phyloP scores from a whole-genome alignment of 169 alveolate genomes.

The Plasmodium gonderi region DNA sequence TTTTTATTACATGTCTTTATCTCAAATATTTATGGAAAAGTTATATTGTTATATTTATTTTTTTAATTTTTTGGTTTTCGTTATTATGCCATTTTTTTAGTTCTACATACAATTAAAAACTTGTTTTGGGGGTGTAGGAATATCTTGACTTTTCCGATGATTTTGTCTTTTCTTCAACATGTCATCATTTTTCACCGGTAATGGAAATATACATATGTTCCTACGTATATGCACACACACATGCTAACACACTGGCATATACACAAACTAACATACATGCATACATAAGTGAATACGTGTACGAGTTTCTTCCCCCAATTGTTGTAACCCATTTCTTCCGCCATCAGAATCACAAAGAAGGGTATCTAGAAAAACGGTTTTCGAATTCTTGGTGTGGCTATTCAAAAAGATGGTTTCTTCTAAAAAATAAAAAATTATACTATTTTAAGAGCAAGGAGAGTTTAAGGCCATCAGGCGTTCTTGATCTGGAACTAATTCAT shows the following conservation, averaged over 20 bases:
- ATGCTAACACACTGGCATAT: background rate
- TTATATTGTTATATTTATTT: too few relatives aligned
- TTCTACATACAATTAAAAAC: background rate
- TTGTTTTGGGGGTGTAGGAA: background rate
- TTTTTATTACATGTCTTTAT: background rate
- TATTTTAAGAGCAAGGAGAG: conserved; percentile 63
- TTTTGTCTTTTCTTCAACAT: conserved; percentile 33
- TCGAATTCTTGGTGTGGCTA: conserved; percentile 67
- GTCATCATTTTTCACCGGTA: conserved; percentile 44
- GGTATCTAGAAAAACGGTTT: conserved; percentile 68
- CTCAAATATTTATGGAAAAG: background rate
- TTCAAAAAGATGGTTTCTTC: conserved; percentile 75
- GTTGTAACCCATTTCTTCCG: background rate
- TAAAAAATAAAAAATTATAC: conserved; percentile 74
- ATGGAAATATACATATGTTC: background rate
- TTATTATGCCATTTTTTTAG: background rate
- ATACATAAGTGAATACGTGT: background rate
- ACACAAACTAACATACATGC: background rate
- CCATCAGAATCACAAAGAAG: conserved; percentile 47
- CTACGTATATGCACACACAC: background rate
- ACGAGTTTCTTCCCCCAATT: background rate
- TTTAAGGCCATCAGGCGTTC: conserved; percentile 73
- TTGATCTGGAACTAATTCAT: conserved; percentile 73
- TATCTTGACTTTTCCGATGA: conserved; percentile 45
- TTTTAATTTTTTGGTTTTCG: background rate